Evolutionary conservation across 179 eudicot genomes (phyloP), one percentile per base, ranked within the genome.

Genomic region (Amaranthus tricolor): DNA sequence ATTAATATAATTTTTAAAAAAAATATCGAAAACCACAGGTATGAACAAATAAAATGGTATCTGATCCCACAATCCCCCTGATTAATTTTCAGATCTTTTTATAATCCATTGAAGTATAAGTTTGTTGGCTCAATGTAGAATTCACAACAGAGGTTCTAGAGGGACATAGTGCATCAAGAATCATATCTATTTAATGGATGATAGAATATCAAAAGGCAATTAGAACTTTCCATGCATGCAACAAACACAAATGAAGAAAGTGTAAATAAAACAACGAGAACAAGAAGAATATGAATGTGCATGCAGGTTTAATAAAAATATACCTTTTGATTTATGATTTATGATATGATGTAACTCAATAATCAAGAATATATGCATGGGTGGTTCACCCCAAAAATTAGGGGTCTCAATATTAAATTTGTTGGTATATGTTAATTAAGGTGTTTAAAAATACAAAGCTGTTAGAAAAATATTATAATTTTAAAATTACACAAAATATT

Each of bases 181-280:
- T 71, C 57, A 71, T 48, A 77, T 77, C 80, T 47, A 13, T n/a
- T 9, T 44, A 71, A 63, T 77, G 66, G 80, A 77, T 64, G 58
- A 19, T 17, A 59, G 74, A 62, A 50, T 51, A 49, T 63, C 17
- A 14, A 69, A n/a, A 59, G 17, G 3, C 40, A 3, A 19, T 74
- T 74, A 13, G 77, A 74, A 63, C 63, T 74, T 63, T 74, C 69
- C 19, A 40, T 74, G 40, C 76, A 24, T 62, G 60, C 71, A 67
- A 67, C 57, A 9, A 51, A 73, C 58, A 73, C 43, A 50, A 12
- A 5, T 15, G 49, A 65, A n/a, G 9, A 24, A 62, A 4, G 19
- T 16, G 55, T 43, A 13, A 20, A 40, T 13, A 7, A 55, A 55
- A 13, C 1, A 9, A 31, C 6, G 51, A 67, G 57, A 21, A 68